Percentiles rank a stretch among this genome's conserved stretches.
phyloP scores from a whole-genome alignment of 768 basidiomycete genomes.

The Mycena albidolilacea region DNA sequence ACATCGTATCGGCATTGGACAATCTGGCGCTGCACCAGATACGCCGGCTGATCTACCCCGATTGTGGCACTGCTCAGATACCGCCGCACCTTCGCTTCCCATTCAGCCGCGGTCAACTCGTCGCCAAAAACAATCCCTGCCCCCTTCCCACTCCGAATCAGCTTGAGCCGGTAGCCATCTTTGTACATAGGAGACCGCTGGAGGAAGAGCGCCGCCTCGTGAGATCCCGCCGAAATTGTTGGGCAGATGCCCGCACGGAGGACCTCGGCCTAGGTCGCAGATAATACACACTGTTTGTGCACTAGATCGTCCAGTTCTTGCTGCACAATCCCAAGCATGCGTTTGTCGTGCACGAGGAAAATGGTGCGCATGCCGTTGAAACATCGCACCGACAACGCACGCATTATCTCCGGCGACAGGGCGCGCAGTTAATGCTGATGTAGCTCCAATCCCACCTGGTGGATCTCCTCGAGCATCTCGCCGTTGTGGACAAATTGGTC shows the following conservation, averaged over 20 bases:
- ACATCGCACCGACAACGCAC: neutral
- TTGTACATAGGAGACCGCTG: neutral
- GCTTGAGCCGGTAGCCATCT: neutral
- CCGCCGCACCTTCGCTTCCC: neutral
- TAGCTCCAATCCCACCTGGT: neutral
- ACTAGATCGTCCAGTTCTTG: neutral
- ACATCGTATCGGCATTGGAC: neutral
- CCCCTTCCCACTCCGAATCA: neutral
- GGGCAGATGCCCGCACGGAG: neutral
- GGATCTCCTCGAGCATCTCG: neutral
- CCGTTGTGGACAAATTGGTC: neutral
- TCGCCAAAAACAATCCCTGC: neutral
- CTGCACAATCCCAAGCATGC: neutral
- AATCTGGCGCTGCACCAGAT: neutral
- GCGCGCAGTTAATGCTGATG: neutral
- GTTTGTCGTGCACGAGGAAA: neutral
- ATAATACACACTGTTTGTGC: neutral
- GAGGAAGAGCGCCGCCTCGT: neutral
- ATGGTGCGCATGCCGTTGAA: neutral
- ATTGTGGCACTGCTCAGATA: neutral
- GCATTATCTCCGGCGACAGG: neutral
- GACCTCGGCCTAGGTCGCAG: neutral
- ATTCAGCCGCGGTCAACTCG: neutral
- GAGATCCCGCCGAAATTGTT: neutral
- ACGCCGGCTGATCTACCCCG: neutral